Base-by-base conservation (phyloP, 176 grass and related monocot species). In the Chloris gayana region DNA sequence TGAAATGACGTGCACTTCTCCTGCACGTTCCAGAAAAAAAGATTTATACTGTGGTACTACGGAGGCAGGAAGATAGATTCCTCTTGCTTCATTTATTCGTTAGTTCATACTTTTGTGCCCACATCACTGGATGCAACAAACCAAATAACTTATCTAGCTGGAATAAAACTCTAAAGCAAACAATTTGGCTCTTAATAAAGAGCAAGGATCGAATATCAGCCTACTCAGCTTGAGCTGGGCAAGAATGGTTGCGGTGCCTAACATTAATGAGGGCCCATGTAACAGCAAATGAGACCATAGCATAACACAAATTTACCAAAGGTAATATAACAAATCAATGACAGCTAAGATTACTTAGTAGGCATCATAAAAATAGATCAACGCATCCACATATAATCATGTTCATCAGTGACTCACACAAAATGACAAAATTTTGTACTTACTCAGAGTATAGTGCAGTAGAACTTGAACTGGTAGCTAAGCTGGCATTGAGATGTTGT, bases 401-500 rank as follows among this genome's bases (percentile, higher is more conserved):
- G 56, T 73, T 8, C 25, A 60, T 60, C 24, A 24, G 27, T 77
- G 30, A 67, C 33, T 2, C 62, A 45, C 58, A 27, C 57, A 44
- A n/a, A n/a, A n/a, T n/a, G n/a, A n/a, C n/a, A n/a, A 22, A 71
- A 63, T 64, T 66, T 56, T 29, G 21, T 68, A 67, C 86, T 88
- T 83, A 88, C 86, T 68, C 37, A 60, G 39, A 88, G 49, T 83
- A 38, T 68, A 79, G 5, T 73, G 33, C 21, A 14, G 18, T 29
- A 66, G 35, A 76, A 63, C 78, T 64, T 73, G 67, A 67, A 66
- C 57, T 35, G 45, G 68, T 57, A 38, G 38, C 68, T 88, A 88
- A 49, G 33, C 74, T 68, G 68, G 47, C 67, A 83, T 73, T 66
- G 86, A 56, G 46, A 88, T 67, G n/a, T 88, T 88, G 53, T 78